Conservation (phyloP, 352 stramenopile species). For the Globisporangium radiosum region DNA sequence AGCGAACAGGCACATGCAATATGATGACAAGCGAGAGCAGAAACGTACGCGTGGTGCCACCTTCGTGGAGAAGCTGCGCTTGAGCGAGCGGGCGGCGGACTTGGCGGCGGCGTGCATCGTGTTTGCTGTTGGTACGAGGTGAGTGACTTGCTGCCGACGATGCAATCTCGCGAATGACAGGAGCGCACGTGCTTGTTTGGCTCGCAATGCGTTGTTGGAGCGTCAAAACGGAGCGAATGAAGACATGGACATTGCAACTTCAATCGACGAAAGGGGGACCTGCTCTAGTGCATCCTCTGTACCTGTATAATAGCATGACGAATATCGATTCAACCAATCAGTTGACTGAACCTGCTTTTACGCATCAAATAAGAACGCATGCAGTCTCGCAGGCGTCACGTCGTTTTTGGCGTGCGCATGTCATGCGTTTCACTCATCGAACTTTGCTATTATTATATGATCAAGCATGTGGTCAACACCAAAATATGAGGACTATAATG, state of each 20-base stretch:
- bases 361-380: no score
- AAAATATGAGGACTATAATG: not conserved
- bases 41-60: conserved; percentile 28
- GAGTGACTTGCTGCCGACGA: no score
- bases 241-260: not conserved
- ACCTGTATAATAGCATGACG: not conserved
- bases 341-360: no score
- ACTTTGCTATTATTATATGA: no score
- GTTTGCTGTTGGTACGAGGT: not conserved
- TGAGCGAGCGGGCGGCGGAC: conserved; percentile 21
- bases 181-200: not conserved
- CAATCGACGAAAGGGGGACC: not conserved
- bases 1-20: no score
- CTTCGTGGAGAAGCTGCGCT: conserved; percentile 36
- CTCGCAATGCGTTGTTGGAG: not conserved
- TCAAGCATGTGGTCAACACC: not conserved
- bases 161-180: not conserved
- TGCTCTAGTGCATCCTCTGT: not conserved
- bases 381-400: no score
- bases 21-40: no score
- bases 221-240: not conserved
- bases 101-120: conserved; percentile 22
- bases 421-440: no score
- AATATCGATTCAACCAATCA: no score
- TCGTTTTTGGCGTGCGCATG: no score